These are phyloP conservation scores for Athelia psychrophila DNA, from an alignment of 1,284 basidiomycete species.

Conservation along the genomic window DNA sequence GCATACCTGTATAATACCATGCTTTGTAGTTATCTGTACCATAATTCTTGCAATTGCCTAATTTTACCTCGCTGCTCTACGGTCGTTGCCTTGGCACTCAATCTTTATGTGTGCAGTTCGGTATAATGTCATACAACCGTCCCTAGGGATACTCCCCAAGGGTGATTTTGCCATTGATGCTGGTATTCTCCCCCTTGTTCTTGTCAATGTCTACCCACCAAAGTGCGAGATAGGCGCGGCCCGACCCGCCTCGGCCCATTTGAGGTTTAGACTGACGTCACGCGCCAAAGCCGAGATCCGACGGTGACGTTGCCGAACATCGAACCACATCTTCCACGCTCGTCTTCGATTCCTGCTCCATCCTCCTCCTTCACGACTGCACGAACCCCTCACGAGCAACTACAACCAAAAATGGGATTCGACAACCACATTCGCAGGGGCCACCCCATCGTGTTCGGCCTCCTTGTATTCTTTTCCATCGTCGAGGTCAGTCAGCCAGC, in stretches of 20 bases:
- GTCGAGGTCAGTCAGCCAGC: conserved; percentile 54
- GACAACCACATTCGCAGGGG: conserved; percentile 43
- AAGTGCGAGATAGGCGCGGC: no score
- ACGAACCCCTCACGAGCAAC: background rate
- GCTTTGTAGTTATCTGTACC: background rate
- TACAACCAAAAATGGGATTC: conserved; percentile 29
- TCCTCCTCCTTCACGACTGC: background rate
- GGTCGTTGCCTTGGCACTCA: no score
- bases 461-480: conserved; percentile 55
- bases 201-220: no score
- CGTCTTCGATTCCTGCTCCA: background rate
- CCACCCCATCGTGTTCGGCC: conserved; percentile 51
- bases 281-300: background rate
- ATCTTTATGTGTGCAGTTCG: no score
- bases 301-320: background rate
- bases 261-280: background rate
- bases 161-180: no score
- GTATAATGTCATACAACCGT: no score
- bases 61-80: background rate
- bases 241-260: background rate
- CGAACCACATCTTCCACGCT: background rate
- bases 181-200: no score
- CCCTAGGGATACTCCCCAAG: no score
- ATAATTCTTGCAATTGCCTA: background rate
- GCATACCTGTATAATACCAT: background rate